phyloP scores from a whole-genome alignment of 768 basidiomycete genomes.

The Chalciporus chontae region DNA sequence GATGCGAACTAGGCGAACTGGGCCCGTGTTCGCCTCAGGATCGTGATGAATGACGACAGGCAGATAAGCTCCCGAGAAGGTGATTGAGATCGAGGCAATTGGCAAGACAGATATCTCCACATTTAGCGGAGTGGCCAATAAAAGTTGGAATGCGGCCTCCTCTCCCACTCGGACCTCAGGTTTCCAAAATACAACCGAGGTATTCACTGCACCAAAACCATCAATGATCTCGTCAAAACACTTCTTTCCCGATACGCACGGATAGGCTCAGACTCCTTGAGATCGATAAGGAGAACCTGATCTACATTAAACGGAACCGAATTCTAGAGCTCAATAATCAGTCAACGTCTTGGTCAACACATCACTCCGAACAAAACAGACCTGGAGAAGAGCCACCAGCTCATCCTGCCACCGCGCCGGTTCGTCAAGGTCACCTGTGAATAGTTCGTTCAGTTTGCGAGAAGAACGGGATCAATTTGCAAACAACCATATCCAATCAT shows the following conservation, averaged over 20 bases:
- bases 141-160: constrained; percentile 70
- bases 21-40: constrained; percentile 11
- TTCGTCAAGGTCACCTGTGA: constrained; percentile 41
- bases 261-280: constrained; percentile 59
- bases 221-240: constrained; percentile 6
- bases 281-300: constrained; percentile 55
- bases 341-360: not conserved
- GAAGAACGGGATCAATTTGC: not conserved
- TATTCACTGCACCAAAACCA: constrained; percentile 48
- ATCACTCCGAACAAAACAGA: constrained; percentile 35
- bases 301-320: constrained; percentile 62
- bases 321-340: constrained; percentile 44
- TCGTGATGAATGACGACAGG: constrained; percentile 54
- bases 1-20: constrained; percentile 32
- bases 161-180: constrained; percentile 57
- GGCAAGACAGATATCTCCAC: constrained; percentile 55
- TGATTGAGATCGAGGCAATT: constrained; percentile 56
- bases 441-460: not conserved
- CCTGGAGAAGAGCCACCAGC: constrained; percentile 69
- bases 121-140: constrained; percentile 48
- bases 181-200: constrained; percentile 69
- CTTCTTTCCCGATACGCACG: constrained; percentile 40
- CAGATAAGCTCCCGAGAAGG: constrained; percentile 48
- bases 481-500: constrained; percentile 73
- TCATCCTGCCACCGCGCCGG: constrained; percentile 59